Conservation (phyloP, 805 yeast genomes). For the Ogataea pini region DNA sequence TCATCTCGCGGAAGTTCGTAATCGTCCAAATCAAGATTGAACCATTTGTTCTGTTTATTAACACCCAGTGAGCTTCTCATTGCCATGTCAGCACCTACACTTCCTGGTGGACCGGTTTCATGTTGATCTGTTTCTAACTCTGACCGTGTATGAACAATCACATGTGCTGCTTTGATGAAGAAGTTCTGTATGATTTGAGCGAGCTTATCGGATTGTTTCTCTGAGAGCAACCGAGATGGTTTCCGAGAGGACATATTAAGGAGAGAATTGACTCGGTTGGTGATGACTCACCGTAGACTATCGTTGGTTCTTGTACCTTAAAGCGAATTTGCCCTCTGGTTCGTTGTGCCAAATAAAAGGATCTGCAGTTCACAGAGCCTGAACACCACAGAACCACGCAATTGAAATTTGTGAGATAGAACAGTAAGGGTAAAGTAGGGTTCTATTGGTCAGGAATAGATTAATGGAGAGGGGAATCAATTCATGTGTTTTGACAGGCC, state of each 20-base stretch:
- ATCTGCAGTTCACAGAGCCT: neutral
- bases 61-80: neutral
- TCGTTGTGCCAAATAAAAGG: neutral
- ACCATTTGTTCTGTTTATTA: slow-evolving; percentile 55
- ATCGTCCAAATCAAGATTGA: slow-evolving; percentile 50
- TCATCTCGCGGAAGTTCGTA: slow-evolving; percentile 50
- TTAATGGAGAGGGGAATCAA: neutral
- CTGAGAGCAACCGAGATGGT: slow-evolving; percentile 29
- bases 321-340: neutral
- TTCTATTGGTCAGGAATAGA: too few species aligned
- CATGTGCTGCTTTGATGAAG: slow-evolving; percentile 61
- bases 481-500: neutral
- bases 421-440: too few species aligned
- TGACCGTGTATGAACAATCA: slow-evolving; percentile 38
- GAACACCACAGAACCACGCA: neutral
- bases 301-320: neutral
- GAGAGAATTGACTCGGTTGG: too few species aligned
- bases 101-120: slow-evolving; percentile 4
- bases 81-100: slow-evolving; percentile 20
- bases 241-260: slow-evolving; percentile 16
- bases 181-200: slow-evolving; percentile 50
- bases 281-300: too few species aligned
- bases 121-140: slow-evolving; percentile 13
- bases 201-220: slow-evolving; percentile 35
- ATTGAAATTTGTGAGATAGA: neutral